phyloP scores from a whole-genome alignment of 78 protist species.

The Cavenderia fasciculata region DNA sequence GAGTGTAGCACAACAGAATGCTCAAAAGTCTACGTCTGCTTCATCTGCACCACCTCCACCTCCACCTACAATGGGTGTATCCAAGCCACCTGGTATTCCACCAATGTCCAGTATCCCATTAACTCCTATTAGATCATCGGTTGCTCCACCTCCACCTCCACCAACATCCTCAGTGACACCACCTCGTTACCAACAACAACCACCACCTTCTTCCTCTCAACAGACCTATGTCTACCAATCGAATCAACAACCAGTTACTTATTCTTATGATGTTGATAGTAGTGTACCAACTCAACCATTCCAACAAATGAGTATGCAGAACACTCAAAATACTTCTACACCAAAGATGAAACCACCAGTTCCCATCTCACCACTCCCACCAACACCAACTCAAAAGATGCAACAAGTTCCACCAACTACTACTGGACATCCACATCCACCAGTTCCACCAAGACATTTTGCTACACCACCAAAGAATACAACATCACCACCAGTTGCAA shows the following conservation, averaged over 20 bases:
- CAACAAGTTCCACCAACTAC: neutral
- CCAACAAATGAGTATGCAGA: neutral
- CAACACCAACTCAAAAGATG: neutral
- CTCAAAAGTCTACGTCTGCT: neutral
- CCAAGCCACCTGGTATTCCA: slow-evolving; percentile 15
- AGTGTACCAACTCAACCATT: neutral
- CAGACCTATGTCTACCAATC: neutral
- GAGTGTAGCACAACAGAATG: neutral
- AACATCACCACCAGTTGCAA: slow-evolving; percentile 6
- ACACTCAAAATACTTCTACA: neutral
- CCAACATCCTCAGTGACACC: neutral
- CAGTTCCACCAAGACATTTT: neutral
- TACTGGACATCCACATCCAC: neutral
- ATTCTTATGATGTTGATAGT: neutral
- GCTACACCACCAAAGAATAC: slow-evolving; percentile 44
- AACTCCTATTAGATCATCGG: slow-evolving; percentile 22
- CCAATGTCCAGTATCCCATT: too few species aligned
- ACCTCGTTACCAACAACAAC: neutral
- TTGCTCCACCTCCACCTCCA: slow-evolving; percentile 59
- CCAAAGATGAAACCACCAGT: neutral
- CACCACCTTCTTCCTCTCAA: slow-evolving; percentile 11
- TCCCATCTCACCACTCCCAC: slow-evolving; percentile 7
- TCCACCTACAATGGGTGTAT: neutral
- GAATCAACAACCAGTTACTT: neutral
- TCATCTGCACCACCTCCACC: slow-evolving; percentile 1